A percentile compares a stretch with the other conserved stretches of the same genome.
Evolutionary conservation across 2,329 filamentous ascomycete species (phyloP).

Genomic region (Coniochaeta sp.): DNA sequence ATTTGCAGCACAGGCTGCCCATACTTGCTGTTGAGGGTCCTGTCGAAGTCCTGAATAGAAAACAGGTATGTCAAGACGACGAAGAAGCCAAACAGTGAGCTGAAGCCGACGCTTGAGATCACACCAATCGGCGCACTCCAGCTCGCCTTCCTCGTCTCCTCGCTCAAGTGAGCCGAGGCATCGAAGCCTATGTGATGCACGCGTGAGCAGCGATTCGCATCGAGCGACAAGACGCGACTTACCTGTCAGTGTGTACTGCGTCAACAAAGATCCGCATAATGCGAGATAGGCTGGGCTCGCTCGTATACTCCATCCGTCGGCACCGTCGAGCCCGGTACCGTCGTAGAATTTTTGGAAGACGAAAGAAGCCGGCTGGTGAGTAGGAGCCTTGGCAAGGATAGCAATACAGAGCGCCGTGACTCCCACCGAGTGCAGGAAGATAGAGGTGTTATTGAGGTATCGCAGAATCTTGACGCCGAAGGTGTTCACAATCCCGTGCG

Average conservation of each 20-base stretch:
- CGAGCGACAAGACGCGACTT: slow-evolving; percentile 43
- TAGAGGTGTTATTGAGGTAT: slow-evolving; percentile 50
- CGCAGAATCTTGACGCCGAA: slow-evolving; percentile 49
- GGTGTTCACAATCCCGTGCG: slow-evolving; percentile 47
- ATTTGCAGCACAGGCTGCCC: slow-evolving; percentile 52
- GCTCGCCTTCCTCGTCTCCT: slow-evolving; percentile 48
- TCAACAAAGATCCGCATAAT: slow-evolving; percentile 43
- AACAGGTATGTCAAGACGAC: slow-evolving; percentile 50
- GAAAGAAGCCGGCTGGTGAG: slow-evolving; percentile 44
- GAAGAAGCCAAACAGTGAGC: slow-evolving; percentile 50
- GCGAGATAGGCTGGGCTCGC: slow-evolving; percentile 48
- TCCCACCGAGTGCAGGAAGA: slow-evolving; percentile 46
- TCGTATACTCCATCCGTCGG: slow-evolving; percentile 43
- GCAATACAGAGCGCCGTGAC: slow-evolving; percentile 45
- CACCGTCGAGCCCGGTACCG: slow-evolving; percentile 37
- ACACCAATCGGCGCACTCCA: slow-evolving; percentile 53
- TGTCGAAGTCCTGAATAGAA: slow-evolving; percentile 48
- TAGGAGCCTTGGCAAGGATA: slow-evolving; percentile 49
- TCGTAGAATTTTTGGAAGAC: slow-evolving; percentile 39
- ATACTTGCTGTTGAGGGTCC: slow-evolving; percentile 35
- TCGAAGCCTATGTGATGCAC: slow-evolving; percentile 42
- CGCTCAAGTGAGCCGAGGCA: slow-evolving; percentile 47
- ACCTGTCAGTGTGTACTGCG: slow-evolving; percentile 40
- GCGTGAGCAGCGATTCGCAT: slow-evolving; percentile 44
- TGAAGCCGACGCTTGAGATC: slow-evolving; percentile 47